Evolutionary conservation across 2,329 filamentous ascomycete species (phyloP).

Genomic region (Epicoccum nigrum): DNA sequence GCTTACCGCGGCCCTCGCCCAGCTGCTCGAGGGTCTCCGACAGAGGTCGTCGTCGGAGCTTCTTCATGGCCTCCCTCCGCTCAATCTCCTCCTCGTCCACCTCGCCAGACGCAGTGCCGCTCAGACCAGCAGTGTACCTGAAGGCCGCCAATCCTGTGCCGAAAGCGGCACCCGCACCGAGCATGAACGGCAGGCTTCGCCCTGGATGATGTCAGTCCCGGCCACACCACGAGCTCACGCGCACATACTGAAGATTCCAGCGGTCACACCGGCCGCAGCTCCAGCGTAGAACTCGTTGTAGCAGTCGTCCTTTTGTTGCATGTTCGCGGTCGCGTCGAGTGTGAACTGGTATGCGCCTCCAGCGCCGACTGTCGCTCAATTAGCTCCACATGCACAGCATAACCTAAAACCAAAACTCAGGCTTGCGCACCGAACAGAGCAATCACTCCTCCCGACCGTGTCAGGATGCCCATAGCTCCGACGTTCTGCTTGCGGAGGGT

Average conservation of each 20-base stretch:
- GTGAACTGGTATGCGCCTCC: slow-evolving; percentile 81
- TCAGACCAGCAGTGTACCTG: slow-evolving; percentile 69
- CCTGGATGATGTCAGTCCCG: slow-evolving; percentile 50
- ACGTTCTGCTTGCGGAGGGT: slow-evolving; percentile 83
- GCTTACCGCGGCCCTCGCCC: slow-evolving; percentile 83
- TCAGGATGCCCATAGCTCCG: slow-evolving; percentile 80
- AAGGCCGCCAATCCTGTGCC: slow-evolving; percentile 67
- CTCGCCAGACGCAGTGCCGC: slow-evolving; percentile 61
- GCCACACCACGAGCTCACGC: not conserved
- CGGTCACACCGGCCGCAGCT: slow-evolving; percentile 73
- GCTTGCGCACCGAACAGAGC: slow-evolving; percentile 65
- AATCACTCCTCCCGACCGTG: slow-evolving; percentile 76
- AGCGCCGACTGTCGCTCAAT: slow-evolving; percentile 65
- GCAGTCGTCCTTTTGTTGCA: slow-evolving; percentile 81
- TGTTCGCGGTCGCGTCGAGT: slow-evolving; percentile 77
- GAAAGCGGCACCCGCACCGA: slow-evolving; percentile 69
- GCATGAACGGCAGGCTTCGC: slow-evolving; percentile 70
- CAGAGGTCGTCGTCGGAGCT: slow-evolving; percentile 73
- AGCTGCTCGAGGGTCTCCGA: slow-evolving; percentile 82
- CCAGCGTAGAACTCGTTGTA: slow-evolving; percentile 78
- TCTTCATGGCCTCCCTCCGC: slow-evolving; percentile 75
- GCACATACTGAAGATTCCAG: slow-evolving; percentile 74
- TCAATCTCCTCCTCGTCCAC: slow-evolving; percentile 74
- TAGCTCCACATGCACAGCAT: slow-evolving; percentile 27
- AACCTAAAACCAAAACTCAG: not conserved